phyloP scores from a whole-genome alignment of 2,329 filamentous ascomycete species.

The Sclerotinia trifoliorum region DNA sequence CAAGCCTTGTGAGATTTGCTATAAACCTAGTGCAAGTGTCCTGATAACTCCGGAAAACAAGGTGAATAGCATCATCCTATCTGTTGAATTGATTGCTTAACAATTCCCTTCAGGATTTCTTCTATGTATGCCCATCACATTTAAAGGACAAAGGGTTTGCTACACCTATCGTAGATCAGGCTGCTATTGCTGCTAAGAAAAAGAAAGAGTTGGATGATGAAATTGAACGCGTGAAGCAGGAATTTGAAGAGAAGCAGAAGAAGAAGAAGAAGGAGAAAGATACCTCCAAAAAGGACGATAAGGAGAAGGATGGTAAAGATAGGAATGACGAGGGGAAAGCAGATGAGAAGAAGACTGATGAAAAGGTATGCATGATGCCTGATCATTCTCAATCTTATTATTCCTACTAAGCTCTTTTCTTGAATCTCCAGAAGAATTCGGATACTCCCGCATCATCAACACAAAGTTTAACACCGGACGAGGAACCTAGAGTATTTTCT shows the following conservation, averaged over 20 bases:
- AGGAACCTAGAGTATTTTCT: conserved; percentile 77
- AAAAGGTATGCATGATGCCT: conserved; percentile 40
- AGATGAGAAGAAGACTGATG: conserved; percentile 45
- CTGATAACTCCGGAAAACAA: conserved; percentile 87
- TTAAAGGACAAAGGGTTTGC: conserved; percentile 82
- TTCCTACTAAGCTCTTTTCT: conserved; percentile 21
- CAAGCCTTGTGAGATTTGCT: conserved; percentile 88
- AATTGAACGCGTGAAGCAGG: conserved; percentile 61
- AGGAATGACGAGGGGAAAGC: conserved; percentile 45
- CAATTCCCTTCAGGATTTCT: conserved; percentile 65
- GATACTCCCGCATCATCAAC: conserved; percentile 25
- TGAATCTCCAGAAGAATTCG: conserved; percentile 32
- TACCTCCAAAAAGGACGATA: conserved; percentile 53
- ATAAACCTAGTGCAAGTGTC: conserved; percentile 82
- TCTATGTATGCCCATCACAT: conserved; percentile 84
- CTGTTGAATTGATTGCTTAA: neutral
- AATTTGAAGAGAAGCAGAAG: conserved; percentile 76
- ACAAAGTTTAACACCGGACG: conserved; percentile 35
- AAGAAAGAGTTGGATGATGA: conserved; percentile 66
- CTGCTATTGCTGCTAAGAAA: conserved; percentile 56
- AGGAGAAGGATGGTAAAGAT: conserved; percentile 47
- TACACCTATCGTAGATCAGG: conserved; percentile 68
- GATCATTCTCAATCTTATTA: neutral
- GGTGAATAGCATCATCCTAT: conserved; percentile 48
- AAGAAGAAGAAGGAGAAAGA: conserved; percentile 67